Base-by-base conservation (phyloP, 257 asterid genomes). In the Schizonepeta tenuifolia region DNA sequence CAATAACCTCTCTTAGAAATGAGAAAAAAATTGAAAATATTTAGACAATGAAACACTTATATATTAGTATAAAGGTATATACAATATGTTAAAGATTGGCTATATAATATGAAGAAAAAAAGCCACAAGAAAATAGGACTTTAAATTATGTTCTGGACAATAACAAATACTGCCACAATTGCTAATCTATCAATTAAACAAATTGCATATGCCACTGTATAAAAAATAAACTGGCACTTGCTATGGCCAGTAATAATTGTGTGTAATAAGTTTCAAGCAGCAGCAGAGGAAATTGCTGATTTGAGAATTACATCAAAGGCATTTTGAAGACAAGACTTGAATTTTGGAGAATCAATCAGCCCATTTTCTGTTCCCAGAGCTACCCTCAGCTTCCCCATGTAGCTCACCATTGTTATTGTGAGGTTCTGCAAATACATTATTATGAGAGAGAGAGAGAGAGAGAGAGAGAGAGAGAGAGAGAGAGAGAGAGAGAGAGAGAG, bases 331-430 rank as follows among this genome's bases (percentile, higher is more conserved):
- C 86, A 83, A 12, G 83, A 79, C 55, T 83, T 85, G 74, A 84
- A 80, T 43, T 80, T 88, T 21, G 80, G 47, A 3, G 88, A 81
- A 73, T 93, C 89, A 4, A 93, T 84, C 14, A 79, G 65, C 4
- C 84, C 96, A 9, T 86, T 86, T 47, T 93, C 96, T n/a, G 81
- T 71, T 14, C 92, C 96, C 22, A 93, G 56, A 3, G 94, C 89
- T 17, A 93, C 61, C 74, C 94, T 89, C 78, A 93, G 74, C 51
- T 67, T 41, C 36, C 80, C 93, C 88, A 84, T 81, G 67, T 93
- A 93, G 81, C 98, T 93, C 81, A 87, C 65, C 89, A 93, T 86
- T 69, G 93, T 89, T 82, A 90, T 81, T 1, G 96, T 75, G 0
- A 90, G 82, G 76, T 77, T 89, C 98, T 93, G 90, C 81, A 70